phyloP scores from a whole-genome alignment of 345 rosid species.

The Limnanthes douglasii region DNA sequence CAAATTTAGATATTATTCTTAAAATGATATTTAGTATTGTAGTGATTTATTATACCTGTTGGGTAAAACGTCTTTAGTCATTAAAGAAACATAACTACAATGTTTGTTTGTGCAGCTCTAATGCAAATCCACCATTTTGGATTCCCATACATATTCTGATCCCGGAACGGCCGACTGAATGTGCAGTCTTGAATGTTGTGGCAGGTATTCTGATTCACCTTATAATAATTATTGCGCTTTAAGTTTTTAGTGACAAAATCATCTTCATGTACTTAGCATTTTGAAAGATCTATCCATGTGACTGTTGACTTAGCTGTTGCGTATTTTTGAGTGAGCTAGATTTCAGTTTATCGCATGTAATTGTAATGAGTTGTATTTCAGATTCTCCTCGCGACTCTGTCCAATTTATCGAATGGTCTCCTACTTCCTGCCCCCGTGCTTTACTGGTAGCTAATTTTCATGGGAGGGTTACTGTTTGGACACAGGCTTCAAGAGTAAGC shows the following conservation, averaged over 20 bases:
- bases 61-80: too few relatives aligned
- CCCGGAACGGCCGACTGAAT: conserved; percentile 95
- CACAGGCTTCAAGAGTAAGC: conserved; percentile 86
- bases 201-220: conserved; percentile 47
- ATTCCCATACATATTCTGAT: conserved; percentile 92
- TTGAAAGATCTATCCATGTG: too few relatives aligned
- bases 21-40: too few relatives aligned
- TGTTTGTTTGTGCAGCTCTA: conserved; percentile 40
- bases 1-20: too few relatives aligned
- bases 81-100: neutral
- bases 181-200: conserved; percentile 77
- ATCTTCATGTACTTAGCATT: too few relatives aligned
- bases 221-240: neutral
- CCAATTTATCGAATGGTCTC: conserved; percentile 98
- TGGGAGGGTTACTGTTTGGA: conserved; percentile 95
- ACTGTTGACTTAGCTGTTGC: neutral
- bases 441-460: conserved; percentile 86
- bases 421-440: conserved; percentile 89
- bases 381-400: conserved; percentile 99
- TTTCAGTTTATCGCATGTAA: conserved; percentile 1
- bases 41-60: too few relatives aligned
- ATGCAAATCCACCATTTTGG: conserved; percentile 89
- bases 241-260: too few relatives aligned
- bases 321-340: neutral
- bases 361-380: conserved; percentile 15